phyloP scores from a whole-genome alignment of 345 rosid genomes.

The Eutrema yunnanense region DNA sequence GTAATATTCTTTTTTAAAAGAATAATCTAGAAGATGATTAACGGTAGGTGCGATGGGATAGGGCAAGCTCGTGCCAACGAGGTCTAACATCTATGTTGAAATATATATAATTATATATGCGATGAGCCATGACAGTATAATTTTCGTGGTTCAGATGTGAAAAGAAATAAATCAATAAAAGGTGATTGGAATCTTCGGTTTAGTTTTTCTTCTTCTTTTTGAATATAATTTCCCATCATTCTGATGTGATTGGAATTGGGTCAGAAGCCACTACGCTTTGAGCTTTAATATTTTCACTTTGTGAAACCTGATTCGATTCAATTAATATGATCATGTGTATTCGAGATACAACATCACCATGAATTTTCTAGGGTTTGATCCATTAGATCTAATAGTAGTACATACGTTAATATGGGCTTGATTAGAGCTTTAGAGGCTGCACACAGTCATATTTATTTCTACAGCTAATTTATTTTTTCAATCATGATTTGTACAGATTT shows the following conservation, averaged over 20 bases:
- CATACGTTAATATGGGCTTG: too few relatives aligned
- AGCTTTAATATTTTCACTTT: slow-evolving; percentile 13
- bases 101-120: not conserved
- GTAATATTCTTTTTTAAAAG: not conserved
- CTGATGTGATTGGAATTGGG: slow-evolving; percentile 15
- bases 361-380: not conserved
- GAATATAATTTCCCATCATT: not conserved
- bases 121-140: not conserved
- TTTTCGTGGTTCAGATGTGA: slow-evolving; percentile 9
- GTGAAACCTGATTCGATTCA: not conserved
- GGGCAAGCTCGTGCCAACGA: slow-evolving; percentile 23
- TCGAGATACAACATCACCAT: not conserved
- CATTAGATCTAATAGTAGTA: not conserved
- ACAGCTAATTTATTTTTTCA: too few relatives aligned
- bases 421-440: too few relatives aligned
- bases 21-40: not conserved
- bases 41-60: slow-evolving; percentile 23
- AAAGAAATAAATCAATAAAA: slow-evolving; percentile 15
- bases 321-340: not conserved
- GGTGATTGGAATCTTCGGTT: slow-evolving; percentile 12
- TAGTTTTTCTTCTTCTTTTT: not conserved
- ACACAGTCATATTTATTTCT: too few relatives aligned
- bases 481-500: too few relatives aligned
- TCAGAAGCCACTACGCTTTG: not conserved
- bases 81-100: slow-evolving; percentile 21